Conservation (phyloP, 1,284 basidiomycete species). For the Agroathelia rolfsii region DNA sequence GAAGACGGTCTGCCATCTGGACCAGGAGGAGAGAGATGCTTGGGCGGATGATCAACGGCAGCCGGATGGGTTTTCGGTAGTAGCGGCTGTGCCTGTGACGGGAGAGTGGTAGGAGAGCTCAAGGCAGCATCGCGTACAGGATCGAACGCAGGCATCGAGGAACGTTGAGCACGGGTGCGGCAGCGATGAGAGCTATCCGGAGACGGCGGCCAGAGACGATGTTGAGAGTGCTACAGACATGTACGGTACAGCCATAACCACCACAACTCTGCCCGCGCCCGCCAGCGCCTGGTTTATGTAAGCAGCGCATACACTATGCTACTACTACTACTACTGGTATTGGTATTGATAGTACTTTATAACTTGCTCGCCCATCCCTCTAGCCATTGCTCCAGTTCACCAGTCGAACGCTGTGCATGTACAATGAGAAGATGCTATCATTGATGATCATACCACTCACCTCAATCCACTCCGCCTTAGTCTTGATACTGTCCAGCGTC, state of each 20-base stretch:
- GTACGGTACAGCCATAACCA: too few species aligned
- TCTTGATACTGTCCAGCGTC: conserved; percentile 53
- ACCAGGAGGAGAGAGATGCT: conserved; percentile 1
- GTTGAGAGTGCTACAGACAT: too few species aligned
- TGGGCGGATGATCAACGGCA: conserved; percentile 1
- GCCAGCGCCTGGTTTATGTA: too few species aligned
- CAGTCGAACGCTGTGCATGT: conserved; percentile 44
- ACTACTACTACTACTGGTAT: too few species aligned
- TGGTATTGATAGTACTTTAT: too few species aligned
- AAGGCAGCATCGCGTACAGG: conserved; percentile 74
- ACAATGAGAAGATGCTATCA: conserved; percentile 1
- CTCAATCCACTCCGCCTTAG: conserved; percentile 50
- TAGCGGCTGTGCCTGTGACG: conserved; percentile 9
- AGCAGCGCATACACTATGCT: too few species aligned
- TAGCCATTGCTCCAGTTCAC: conserved; percentile 56
- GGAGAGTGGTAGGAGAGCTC: conserved; percentile 42
- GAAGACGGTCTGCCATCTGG: too few species aligned
- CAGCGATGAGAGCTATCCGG: too few species aligned
- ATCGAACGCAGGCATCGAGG: conserved; percentile 72
- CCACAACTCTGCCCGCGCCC: too few species aligned
- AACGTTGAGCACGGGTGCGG: too few species aligned
- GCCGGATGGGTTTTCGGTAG: conserved; percentile 14
- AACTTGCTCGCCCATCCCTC: conserved; percentile 30
- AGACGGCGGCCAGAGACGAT: too few species aligned
- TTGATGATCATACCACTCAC: conserved; percentile 23